A percentile compares a stretch with the other conserved stretches of the same genome.
These are phyloP conservation scores for Penicillium sp. DNA, from an alignment of 2,329 filamentous ascomycete species.

Conservation along the genomic window DNA sequence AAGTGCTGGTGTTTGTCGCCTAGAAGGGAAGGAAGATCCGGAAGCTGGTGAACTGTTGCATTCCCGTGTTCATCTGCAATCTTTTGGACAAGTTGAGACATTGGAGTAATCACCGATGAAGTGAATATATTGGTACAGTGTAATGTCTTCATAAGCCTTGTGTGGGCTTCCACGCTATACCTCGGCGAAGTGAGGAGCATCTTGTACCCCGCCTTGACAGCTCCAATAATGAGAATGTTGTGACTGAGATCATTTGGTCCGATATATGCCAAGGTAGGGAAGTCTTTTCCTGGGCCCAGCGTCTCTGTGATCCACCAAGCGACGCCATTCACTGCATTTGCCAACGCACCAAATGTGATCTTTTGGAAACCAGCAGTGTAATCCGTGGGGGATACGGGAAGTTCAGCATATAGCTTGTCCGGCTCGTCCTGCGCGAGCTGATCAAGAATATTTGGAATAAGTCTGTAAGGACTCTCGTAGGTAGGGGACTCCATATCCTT, in stretches of 20 bases:
- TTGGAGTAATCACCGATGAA: neutral
- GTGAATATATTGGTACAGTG: conserved; percentile 12
- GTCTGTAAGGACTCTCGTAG: conserved; percentile 9
- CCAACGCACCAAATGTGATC: conserved; percentile 18
- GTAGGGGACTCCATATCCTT: too few species aligned
- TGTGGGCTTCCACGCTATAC: conserved; percentile 11
- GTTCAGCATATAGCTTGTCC: conserved; percentile 24
- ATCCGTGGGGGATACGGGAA: conserved; percentile 21
- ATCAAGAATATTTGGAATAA: conserved; percentile 34
- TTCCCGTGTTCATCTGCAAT: conserved; percentile 3
- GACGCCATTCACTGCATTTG: conserved; percentile 30
- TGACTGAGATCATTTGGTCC: conserved; percentile 42
- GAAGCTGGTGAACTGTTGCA: neutral
- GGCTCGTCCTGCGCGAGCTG: conserved; percentile 24
- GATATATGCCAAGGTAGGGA: conserved; percentile 38
- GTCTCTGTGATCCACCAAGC: conserved; percentile 31
- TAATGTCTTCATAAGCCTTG: conserved; percentile 7
- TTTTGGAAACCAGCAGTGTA: conserved; percentile 21
- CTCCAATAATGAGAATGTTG: conserved; percentile 30
- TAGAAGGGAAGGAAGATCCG: neutral
- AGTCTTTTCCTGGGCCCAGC: conserved; percentile 22
- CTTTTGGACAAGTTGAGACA: neutral
- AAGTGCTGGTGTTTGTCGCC: neutral
- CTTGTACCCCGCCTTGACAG: conserved; percentile 35
- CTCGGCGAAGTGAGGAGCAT: conserved; percentile 16